Conservation (phyloP, 2,329 filamentous ascomycete genomes). For the Sarocladium strictum region DNA sequence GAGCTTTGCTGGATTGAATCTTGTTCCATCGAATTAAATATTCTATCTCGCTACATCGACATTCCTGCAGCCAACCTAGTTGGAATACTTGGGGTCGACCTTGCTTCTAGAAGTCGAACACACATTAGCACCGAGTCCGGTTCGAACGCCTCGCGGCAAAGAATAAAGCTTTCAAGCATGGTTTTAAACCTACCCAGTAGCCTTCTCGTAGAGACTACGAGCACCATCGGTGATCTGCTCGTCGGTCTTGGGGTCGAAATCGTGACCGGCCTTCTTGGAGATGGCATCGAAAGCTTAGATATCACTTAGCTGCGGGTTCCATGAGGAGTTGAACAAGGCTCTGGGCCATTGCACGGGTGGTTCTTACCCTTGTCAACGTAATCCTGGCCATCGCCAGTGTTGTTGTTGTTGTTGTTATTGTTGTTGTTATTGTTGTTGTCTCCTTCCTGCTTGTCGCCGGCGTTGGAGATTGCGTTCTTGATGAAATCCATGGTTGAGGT, state of each 20-base stretch:
- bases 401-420: constrained; percentile 14
- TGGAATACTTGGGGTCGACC: constrained; percentile 21
- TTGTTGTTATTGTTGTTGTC: constrained; percentile 13
- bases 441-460: neutral
- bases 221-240: constrained; percentile 24
- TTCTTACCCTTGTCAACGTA: constrained; percentile 22
- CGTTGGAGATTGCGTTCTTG: constrained; percentile 25
- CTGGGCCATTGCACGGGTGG: no score
- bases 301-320: neutral
- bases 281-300: constrained; percentile 17
- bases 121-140: neutral
- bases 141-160: neutral
- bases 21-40: no score
- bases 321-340: no score
- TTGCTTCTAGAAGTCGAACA: constrained; percentile 15
- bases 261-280: constrained; percentile 20
- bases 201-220: constrained; percentile 21
- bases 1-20: no score
- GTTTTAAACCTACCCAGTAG: constrained; percentile 16
- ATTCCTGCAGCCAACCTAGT: constrained; percentile 15
- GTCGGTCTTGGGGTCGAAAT: constrained; percentile 18
- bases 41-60: no score
- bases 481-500: constrained; percentile 31
- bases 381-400: constrained; percentile 18
- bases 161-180: neutral